Base-by-base conservation (phyloP, 2,329 filamentous ascomycete genomes). In the Colletotrichum camelliae region DNA sequence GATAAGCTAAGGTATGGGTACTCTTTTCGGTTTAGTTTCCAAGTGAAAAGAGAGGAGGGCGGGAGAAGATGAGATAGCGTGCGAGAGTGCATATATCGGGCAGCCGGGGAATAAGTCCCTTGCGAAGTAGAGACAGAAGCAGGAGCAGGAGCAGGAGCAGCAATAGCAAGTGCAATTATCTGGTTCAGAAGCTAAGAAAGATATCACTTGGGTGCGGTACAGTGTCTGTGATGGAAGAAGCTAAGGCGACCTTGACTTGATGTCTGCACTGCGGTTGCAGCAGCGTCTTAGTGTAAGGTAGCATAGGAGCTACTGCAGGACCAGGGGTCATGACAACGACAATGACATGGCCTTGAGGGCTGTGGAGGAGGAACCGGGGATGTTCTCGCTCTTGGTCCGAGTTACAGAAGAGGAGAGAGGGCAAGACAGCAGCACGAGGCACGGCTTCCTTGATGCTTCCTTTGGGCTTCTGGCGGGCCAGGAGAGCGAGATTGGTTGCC, bases 251-350 rank as follows among this genome's bases (percentile, higher is more conserved):
- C 29, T 68, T 27, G 66, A 60, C 52, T 60, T 18, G 33, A 58
- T 43, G 66, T 68, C 52, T 60, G 52, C 52, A 39, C 66, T 60
- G 66, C 66, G 52, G 52, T 68, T 78, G 64, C 57, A 80, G 73
- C 24, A 78, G 33, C 2, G 77, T 76, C 52, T 79, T 13, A 52
- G 43, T 24, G 29, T 21, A 24, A 24, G 24, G 24, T 24, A 58
- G 48, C 29, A 57, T 55, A 55, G 64, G 8, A 57, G 48, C 65
- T 35, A 67, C 18, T 61, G 48, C 35, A 52, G 55, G 24, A 33
- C 33, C 57, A 33, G 37, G 68, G 58, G 33, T 48, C 55, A 48
- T 62, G 67, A 62, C 67, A 64, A 55, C 60, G 57, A 55, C 55
- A 37, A 29, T 57, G 68, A 70, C 60, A 61, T 55, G 68, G 12